These are phyloP conservation scores for Nectriaceae sp. DNA, from an alignment of 2,329 filamentous ascomycete genomes.

Conservation along the genomic window DNA sequence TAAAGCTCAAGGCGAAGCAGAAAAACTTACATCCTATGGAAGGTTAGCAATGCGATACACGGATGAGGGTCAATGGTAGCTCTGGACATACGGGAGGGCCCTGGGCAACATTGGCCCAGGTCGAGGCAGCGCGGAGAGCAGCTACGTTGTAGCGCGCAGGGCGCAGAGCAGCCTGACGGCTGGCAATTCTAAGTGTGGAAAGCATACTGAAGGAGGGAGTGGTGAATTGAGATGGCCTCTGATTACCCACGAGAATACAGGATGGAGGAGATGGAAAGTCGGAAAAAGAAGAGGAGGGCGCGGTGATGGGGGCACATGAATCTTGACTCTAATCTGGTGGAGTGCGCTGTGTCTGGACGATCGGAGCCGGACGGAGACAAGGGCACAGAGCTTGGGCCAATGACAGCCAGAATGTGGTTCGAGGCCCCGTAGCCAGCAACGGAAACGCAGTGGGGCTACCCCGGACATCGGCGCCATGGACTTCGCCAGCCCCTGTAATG, in stretches of 20 bases:
- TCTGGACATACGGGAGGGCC: conserved; percentile 79
- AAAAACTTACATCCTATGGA: conserved; percentile 40
- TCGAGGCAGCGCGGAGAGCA: conserved; percentile 65
- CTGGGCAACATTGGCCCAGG: conserved; percentile 89
- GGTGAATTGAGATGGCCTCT: not conserved
- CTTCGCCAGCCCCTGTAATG: not conserved
- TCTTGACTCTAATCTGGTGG: too few relatives aligned
- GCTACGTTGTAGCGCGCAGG: conserved; percentile 42
- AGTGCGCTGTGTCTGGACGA: too few relatives aligned
- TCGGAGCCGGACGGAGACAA: conserved; percentile 27
- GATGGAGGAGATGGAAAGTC: conserved; percentile 5
- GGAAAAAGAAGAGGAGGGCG: conserved; percentile 12
- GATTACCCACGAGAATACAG: conserved; percentile 8
- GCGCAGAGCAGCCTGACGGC: conserved; percentile 49
- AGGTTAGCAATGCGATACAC: conserved; percentile 20
- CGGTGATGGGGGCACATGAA: conserved; percentile 9
- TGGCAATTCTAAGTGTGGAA: conserved; percentile 55
- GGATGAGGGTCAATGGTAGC: conserved; percentile 15
- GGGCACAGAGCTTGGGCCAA: conserved; percentile 19
- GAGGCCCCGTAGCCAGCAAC: conserved; percentile 23
- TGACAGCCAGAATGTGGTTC: conserved; percentile 8
- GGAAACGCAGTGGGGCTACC: conserved; percentile 26
- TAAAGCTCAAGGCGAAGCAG: conserved; percentile 6
- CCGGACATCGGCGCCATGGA: conserved; percentile 28
- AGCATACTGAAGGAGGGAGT: conserved; percentile 48